A percentile compares a stretch with the other conserved stretches of the same genome.
These are phyloP conservation scores for Apium graveolens DNA, from an alignment of 129 eudicot species.

Conservation along the genomic window DNA sequence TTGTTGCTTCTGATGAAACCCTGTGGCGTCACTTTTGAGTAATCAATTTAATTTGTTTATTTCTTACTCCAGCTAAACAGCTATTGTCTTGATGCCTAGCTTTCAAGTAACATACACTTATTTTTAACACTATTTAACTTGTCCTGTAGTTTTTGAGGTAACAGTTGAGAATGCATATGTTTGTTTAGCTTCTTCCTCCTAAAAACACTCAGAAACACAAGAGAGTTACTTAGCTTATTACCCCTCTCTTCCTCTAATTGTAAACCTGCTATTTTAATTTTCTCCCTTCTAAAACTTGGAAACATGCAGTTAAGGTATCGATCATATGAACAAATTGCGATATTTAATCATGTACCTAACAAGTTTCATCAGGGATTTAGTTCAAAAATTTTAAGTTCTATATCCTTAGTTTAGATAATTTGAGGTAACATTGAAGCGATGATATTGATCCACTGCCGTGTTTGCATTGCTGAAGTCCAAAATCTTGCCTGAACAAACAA, in stretches of 20 bases:
- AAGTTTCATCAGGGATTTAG: background rate
- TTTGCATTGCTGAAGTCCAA: slow-evolving; percentile 88
- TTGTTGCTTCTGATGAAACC: slow-evolving; percentile 73
- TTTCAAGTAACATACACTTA: too few species aligned
- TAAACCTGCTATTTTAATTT: background rate
- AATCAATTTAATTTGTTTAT: background rate
- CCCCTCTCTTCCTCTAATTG: background rate
- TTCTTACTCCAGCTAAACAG: too few species aligned
- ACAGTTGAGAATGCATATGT: too few species aligned
- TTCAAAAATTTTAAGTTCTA: background rate
- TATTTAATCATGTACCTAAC: background rate
- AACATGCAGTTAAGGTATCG: background rate
- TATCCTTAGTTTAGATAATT: background rate
- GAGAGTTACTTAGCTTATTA: background rate
- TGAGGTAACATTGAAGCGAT: slow-evolving; percentile 87
- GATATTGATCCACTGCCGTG: slow-evolving; percentile 90
- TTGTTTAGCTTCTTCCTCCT: too few species aligned
- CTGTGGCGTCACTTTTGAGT: slow-evolving; percentile 97
- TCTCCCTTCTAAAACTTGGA: background rate
- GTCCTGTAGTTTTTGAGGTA: too few species aligned
- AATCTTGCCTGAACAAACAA: slow-evolving; percentile 44
- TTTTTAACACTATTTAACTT: too few species aligned
- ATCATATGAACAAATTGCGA: background rate
- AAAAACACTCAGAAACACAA: background rate
- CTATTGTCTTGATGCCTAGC: too few species aligned